Conservation (phyloP, 2,329 filamentous ascomycete species). For the Penicillium sp. region DNA sequence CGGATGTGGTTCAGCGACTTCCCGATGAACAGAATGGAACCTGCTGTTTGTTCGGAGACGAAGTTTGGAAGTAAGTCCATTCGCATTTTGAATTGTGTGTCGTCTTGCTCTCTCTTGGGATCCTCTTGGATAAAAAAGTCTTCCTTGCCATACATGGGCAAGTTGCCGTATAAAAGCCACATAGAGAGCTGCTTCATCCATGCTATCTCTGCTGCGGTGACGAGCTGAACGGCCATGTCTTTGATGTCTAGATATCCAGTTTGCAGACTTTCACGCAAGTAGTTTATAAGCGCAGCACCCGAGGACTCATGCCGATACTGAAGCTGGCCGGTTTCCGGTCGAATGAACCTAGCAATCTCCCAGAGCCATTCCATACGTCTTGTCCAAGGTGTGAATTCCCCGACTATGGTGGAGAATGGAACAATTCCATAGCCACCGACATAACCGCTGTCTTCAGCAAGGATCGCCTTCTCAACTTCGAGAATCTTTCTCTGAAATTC, state of each 20-base stretch:
- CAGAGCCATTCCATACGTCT: constrained; percentile 85
- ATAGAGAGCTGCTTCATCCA: constrained; percentile 90
- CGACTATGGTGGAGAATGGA: constrained; percentile 81
- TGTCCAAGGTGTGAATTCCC: constrained; percentile 85
- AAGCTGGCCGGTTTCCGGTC: constrained; percentile 45
- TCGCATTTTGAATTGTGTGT: constrained; percentile 62
- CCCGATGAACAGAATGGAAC: constrained; percentile 88
- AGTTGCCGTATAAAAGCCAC: constrained; percentile 86
- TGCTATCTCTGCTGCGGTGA: constrained; percentile 79
- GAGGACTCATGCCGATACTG: constrained; percentile 53
- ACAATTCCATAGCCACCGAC: constrained; percentile 95
- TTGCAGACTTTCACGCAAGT: constrained; percentile 73
- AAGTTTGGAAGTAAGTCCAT: constrained; percentile 74
- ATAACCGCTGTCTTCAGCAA: constrained; percentile 74
- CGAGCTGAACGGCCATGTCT: constrained; percentile 71
- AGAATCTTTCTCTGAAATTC: constrained; percentile 83
- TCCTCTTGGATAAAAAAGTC: constrained; percentile 80
- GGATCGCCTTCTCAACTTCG: constrained; percentile 77
- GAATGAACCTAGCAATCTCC: constrained; percentile 72
- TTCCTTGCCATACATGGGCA: constrained; percentile 75
- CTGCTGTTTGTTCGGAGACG: constrained; percentile 72
- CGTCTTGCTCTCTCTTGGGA: constrained; percentile 42
- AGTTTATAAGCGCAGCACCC: constrained; percentile 77
- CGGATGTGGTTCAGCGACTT: constrained; percentile 85
- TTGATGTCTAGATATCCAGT: constrained; percentile 91